Evolutionary conservation across 257 asterid species (phyloP).

Genomic region (Solanum corneliomulleri): DNA sequence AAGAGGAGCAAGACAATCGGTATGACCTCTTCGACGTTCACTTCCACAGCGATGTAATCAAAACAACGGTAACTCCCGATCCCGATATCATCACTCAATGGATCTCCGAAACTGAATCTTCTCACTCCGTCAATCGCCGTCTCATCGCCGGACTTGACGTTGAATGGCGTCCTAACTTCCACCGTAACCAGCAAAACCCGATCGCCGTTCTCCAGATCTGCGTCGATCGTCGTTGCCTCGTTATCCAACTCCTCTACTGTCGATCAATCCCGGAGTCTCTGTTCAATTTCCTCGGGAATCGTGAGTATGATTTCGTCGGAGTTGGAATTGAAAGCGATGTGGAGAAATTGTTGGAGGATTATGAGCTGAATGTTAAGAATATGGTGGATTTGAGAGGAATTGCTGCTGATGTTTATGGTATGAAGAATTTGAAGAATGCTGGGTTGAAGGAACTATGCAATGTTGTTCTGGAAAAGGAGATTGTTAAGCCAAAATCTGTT

Average conservation of each 20-base stretch:
- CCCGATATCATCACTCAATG: constrained; percentile 3
- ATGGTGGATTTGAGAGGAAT: constrained; percentile 11
- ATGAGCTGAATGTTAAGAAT: constrained; percentile 5
- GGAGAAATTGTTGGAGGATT: constrained; percentile 16
- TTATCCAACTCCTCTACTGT: constrained; percentile 17
- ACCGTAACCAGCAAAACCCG: constrained; percentile 4
- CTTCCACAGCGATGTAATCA: constrained; percentile 3
- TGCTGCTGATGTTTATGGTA: constrained; percentile 4
- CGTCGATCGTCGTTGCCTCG: constrained; percentile 25
- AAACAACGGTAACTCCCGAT: constrained; percentile 13
- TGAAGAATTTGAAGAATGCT: constrained; percentile 1
- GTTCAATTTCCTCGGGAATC: background rate
- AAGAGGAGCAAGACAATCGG: background rate
- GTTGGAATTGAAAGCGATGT: constrained; percentile 12
- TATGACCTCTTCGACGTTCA: constrained; percentile 10
- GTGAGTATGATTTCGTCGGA: constrained; percentile 9
- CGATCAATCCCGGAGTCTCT: background rate
- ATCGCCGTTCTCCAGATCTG: constrained; percentile 29
- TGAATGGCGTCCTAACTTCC: constrained; percentile 26
- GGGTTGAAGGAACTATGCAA: constrained; percentile 17
- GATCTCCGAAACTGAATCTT: constrained; percentile 1
- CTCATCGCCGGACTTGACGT: constrained; percentile 27
- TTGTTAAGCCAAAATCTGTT: constrained; percentile 12
- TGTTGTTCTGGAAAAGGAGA: constrained; percentile 7
- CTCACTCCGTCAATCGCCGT: background rate